A percentile compares a stretch with the other conserved stretches of the same genome.
These are phyloP conservation scores for Leptographium galeiforme DNA, from an alignment of 2,329 filamentous ascomycete genomes.

Conservation along the genomic window DNA sequence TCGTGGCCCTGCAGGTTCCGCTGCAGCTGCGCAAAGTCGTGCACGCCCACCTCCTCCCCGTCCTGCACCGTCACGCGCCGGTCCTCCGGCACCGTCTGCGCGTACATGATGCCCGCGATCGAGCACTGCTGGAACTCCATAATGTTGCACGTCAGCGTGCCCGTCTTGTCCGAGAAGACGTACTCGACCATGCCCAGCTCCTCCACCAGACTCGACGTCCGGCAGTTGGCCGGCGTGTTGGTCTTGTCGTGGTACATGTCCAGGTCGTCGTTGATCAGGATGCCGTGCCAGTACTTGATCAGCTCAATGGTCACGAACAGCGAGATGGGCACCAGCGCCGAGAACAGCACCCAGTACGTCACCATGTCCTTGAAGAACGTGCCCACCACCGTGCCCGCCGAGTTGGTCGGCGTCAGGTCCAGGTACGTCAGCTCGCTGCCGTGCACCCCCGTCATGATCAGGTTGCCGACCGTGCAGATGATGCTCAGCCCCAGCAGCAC, in stretches of 20 bases:
- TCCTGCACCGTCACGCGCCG: conserved; percentile 68
- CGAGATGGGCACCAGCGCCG: conserved; percentile 89
- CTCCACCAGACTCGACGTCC: conserved; percentile 91
- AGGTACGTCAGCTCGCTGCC: conserved; percentile 59
- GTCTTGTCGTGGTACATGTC: conserved; percentile 97
- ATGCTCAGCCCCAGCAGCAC: conserved; percentile 77
- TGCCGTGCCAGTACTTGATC: conserved; percentile 97
- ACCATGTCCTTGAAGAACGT: conserved; percentile 91
- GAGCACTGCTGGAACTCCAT: conserved; percentile 97
- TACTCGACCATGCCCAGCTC: conserved; percentile 97
- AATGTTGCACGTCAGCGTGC: conserved; percentile 79
- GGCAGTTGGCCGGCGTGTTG: conserved; percentile 88
- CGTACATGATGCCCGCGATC: conserved; percentile 88
- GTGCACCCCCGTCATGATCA: conserved; percentile 59
- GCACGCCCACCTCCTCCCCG: conserved; percentile 62
- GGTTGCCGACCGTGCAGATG: conserved; percentile 80
- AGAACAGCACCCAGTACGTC: conserved; percentile 97
- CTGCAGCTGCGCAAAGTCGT: conserved; percentile 66
- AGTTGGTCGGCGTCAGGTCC: conserved; percentile 46
- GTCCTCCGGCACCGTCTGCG: conserved; percentile 84
- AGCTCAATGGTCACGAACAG: conserved; percentile 96
- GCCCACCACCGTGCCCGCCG: conserved; percentile 41
- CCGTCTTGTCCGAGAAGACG: conserved; percentile 92
- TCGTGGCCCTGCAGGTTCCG: conserved; percentile 51
- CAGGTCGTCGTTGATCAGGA: conserved; percentile 90